A percentile compares a stretch with the other conserved stretches of the same genome.
Evolutionary conservation across 495 filamentous ascomycete species (phyloP).

Genomic region (Darksidea phi): DNA sequence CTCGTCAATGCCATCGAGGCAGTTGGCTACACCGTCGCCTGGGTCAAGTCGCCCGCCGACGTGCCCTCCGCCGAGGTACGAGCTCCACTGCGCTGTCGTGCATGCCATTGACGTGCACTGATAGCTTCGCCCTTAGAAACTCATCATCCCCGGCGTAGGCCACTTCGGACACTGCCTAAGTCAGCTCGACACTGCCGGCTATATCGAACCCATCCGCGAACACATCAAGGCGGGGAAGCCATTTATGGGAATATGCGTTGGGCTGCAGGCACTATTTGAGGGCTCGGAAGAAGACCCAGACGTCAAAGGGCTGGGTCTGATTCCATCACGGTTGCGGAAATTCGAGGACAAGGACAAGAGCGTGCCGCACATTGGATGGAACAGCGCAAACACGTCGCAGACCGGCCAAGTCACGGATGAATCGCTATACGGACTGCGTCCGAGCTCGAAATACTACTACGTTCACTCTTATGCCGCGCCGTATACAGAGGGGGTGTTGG

Average conservation of each 20-base stretch:
- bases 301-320: constrained; percentile 69
- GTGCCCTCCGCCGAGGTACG: constrained; percentile 78
- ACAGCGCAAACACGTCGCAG: constrained; percentile 66
- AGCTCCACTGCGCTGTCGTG: not conserved
- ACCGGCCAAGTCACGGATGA: constrained; percentile 46
- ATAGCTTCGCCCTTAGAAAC: constrained; percentile 53
- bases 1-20: constrained; percentile 97
- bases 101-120: constrained; percentile 25
- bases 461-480: constrained; percentile 91
- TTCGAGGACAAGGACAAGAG: constrained; percentile 79
- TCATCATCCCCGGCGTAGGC: constrained; percentile 93
- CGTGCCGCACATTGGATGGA: constrained; percentile 98
- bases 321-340: constrained; percentile 67
- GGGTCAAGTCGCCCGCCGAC: constrained; percentile 82
- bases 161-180: constrained; percentile 95
- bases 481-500: constrained; percentile 67
- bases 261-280: constrained; percentile 84
- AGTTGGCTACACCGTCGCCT: constrained; percentile 87
- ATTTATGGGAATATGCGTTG: constrained; percentile 98
- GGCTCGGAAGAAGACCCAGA: constrained; percentile 74
- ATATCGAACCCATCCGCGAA: constrained; percentile 70
- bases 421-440: constrained; percentile 71
- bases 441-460: constrained; percentile 94
- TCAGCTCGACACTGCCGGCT: constrained; percentile 75
- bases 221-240: constrained; percentile 87